A percentile compares a stretch with the other conserved stretches of the same genome.
phyloP scores from a whole-genome alignment of 352 stramenopile species.

The Thalassiosira ordinaria region DNA sequence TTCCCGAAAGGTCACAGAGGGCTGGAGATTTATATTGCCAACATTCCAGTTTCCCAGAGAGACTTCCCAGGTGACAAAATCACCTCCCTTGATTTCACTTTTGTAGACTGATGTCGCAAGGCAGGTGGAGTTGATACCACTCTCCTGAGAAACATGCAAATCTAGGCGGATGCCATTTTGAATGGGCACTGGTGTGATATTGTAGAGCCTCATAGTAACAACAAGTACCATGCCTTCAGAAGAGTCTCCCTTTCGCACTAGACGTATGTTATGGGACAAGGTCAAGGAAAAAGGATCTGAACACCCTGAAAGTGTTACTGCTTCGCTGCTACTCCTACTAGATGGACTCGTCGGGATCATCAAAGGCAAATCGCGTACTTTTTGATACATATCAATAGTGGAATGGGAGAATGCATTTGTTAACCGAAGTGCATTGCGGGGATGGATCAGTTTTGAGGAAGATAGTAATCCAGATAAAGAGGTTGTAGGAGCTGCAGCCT shows the following conservation, averaged over 20 bases:
- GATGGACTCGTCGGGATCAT: constrained; percentile 29
- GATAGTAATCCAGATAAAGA: constrained; percentile 1
- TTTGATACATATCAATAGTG: constrained; percentile 50
- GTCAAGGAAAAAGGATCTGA: constrained; percentile 69
- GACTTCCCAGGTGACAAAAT: constrained; percentile 76
- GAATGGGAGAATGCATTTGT: constrained; percentile 38
- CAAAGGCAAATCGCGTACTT: constrained; percentile 29
- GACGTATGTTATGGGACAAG: constrained; percentile 54
- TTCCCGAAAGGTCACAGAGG: constrained; percentile 66
- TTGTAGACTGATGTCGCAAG: constrained; percentile 58
- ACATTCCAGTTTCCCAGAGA: constrained; percentile 52
- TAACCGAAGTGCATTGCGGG: constrained; percentile 39
- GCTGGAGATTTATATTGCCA: constrained; percentile 47
- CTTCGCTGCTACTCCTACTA: constrained; percentile 3
- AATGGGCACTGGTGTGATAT: constrained; percentile 74
- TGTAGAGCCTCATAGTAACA: constrained; percentile 71
- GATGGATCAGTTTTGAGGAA: constrained; percentile 37
- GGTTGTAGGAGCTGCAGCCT: constrained; percentile 20
- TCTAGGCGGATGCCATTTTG: constrained; percentile 68
- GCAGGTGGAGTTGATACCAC: constrained; percentile 18
- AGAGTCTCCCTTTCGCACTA: constrained; percentile 59
- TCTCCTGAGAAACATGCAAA: constrained; percentile 48
- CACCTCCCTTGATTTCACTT: constrained; percentile 64
- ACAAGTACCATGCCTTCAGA: constrained; percentile 64
- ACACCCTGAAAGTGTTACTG: constrained; percentile 44